phyloP scores from a whole-genome alignment of 1,284 basidiomycete species.

The Fistulina hepatica region DNA sequence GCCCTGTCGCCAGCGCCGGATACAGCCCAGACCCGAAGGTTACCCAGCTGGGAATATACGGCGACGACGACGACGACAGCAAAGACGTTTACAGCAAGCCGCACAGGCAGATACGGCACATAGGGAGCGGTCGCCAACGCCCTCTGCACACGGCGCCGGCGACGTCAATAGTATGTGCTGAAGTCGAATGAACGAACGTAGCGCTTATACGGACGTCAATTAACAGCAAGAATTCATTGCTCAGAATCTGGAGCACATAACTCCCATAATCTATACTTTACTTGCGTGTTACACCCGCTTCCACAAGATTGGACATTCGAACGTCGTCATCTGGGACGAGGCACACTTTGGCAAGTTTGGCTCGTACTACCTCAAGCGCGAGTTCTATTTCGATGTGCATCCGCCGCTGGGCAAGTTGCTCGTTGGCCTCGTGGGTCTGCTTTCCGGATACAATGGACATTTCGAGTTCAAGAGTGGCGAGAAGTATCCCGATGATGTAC shows the following conservation, averaged over 20 bases:
- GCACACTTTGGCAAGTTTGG: slow-evolving; percentile 98
- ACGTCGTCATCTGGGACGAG: slow-evolving; percentile 95
- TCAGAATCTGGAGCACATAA: slow-evolving; percentile 77
- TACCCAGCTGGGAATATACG: slow-evolving; percentile 20
- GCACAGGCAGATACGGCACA: slow-evolving; percentile 22
- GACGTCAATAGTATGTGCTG: slow-evolving; percentile 3
- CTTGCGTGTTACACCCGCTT: slow-evolving; percentile 92
- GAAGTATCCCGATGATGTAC: slow-evolving; percentile 75
- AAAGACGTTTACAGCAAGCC: slow-evolving; percentile 68
- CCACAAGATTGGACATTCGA: slow-evolving; percentile 84
- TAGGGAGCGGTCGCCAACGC: slow-evolving; percentile 42
- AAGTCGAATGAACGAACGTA: background rate
- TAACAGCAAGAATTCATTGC: slow-evolving; percentile 63
- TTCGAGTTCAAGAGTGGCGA: slow-evolving; percentile 96
- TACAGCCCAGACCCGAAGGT: background rate
- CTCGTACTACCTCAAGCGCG: slow-evolving; percentile 91
- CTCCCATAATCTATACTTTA: slow-evolving; percentile 82
- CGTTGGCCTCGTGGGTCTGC: slow-evolving; percentile 84
- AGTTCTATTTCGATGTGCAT: slow-evolving; percentile 97
- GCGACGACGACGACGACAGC: slow-evolving; percentile 58
- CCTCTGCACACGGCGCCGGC: slow-evolving; percentile 3
- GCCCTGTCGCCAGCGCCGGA: background rate
- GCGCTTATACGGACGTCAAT: slow-evolving; percentile 2
- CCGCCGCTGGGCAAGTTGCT: slow-evolving; percentile 98
- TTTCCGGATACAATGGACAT: slow-evolving; percentile 84